phyloP scores from a whole-genome alignment of 1,139 yeast species.

The Geotrichum carabidarum region DNA sequence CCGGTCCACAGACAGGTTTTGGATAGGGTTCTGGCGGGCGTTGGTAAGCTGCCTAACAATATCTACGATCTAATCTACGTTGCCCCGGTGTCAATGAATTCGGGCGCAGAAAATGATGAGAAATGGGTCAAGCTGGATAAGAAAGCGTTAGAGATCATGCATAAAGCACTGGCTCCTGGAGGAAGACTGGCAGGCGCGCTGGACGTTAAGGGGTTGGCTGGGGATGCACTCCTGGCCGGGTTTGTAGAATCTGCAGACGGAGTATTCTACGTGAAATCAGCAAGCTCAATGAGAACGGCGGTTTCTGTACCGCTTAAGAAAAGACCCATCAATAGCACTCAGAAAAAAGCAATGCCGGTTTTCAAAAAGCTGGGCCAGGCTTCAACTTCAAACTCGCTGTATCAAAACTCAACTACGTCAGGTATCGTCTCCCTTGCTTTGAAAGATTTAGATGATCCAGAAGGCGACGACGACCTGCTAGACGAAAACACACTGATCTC shows the following conservation, averaged over 20 bases:
- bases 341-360: background rate
- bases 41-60: conserved; percentile 41
- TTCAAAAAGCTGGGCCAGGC: conserved; percentile 1
- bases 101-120: conserved; percentile 46
- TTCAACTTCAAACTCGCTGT: background rate
- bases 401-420: conserved; percentile 25
- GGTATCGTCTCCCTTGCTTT: conserved; percentile 38
- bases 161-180: background rate
- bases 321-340: background rate
- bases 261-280: conserved; percentile 43
- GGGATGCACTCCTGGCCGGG: conserved; percentile 56
- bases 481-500: conserved; percentile 31
- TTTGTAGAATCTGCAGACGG: conserved; percentile 46
- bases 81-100: conserved; percentile 45
- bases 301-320: background rate
- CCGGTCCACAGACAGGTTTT: conserved; percentile 53
- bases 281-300: conserved; percentile 30
- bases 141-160: conserved; percentile 43
- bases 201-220: conserved; percentile 21
- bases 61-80: conserved; percentile 41
- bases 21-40: conserved; percentile 60
- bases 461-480: conserved; percentile 45
- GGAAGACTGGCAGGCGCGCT: conserved; percentile 5
- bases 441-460: conserved; percentile 38
- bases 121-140: conserved; percentile 40